phyloP scores from a whole-genome alignment of 2,329 filamentous ascomycete genomes.

The Diaporthe aspalathi region DNA sequence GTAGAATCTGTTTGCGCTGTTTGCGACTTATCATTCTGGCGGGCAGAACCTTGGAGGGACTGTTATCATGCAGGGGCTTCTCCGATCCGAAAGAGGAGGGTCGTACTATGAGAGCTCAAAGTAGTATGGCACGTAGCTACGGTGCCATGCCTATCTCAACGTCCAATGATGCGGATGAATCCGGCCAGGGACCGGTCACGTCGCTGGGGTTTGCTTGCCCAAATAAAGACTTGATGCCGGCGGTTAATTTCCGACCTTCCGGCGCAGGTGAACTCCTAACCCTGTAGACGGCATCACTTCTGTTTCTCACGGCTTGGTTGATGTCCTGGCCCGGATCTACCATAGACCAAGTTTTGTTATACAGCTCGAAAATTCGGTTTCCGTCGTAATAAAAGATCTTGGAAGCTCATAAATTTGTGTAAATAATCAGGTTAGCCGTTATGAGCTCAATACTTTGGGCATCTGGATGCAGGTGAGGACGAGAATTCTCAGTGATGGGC shows the following conservation, averaged over 20 bases:
- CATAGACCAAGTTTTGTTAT: background rate
- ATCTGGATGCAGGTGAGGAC: too few species aligned
- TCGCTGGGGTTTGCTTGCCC: background rate
- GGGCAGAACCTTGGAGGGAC: slow-evolving; percentile 1
- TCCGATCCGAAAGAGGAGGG: slow-evolving; percentile 11
- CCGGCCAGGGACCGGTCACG: slow-evolving; percentile 21
- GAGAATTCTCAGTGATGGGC: background rate
- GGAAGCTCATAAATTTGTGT: background rate
- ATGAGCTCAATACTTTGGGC: too few species aligned
- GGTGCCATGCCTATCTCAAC: slow-evolving; percentile 14
- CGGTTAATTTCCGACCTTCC: background rate
- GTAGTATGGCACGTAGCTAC: background rate
- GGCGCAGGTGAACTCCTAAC: background rate
- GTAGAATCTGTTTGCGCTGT: background rate
- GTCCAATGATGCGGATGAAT: background rate
- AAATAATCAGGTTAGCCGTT: too few species aligned
- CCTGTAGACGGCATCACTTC: background rate
- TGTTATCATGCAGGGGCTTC: slow-evolving; percentile 12
- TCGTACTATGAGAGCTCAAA: background rate
- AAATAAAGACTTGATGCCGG: background rate
- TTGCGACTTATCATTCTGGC: background rate
- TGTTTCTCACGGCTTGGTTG: background rate
- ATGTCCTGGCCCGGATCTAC: background rate
- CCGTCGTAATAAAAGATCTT: background rate
- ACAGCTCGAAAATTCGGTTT: background rate